These are phyloP conservation scores for Paecilomyces variotii DNA, from an alignment of 2,329 filamentous ascomycete genomes.

Conservation along the genomic window DNA sequence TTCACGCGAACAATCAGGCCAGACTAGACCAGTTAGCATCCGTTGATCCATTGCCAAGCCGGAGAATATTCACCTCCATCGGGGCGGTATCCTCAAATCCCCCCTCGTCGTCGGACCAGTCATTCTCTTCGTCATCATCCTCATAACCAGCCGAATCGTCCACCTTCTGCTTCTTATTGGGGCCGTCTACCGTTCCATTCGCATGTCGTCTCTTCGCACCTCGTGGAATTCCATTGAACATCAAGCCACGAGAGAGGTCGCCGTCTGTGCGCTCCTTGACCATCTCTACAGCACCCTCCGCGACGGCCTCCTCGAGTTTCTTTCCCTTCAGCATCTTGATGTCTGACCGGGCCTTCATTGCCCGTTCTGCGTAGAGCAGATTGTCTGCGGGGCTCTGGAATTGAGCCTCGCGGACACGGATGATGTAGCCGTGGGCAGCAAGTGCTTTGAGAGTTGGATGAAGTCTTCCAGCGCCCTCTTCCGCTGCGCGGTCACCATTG, in stretches of 20 bases:
- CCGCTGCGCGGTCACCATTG: conserved; percentile 16
- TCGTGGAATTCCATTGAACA: conserved; percentile 24
- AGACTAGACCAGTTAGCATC: conserved; percentile 43
- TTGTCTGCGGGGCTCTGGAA: conserved; percentile 35
- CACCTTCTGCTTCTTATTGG: conserved; percentile 13
- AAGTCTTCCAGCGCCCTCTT: conserved; percentile 18
- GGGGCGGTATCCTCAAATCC: conserved; percentile 24
- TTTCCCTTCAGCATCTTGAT: conserved; percentile 31
- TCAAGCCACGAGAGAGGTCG: conserved; percentile 24
- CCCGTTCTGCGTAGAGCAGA: conserved; percentile 28
- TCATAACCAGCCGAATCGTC: conserved; percentile 22
- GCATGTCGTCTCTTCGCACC: conserved; percentile 25
- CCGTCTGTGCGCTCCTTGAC: conserved; percentile 27
- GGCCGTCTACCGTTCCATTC: conserved; percentile 10
- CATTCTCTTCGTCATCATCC: conserved; percentile 24
- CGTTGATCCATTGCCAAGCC: conserved; percentile 5
- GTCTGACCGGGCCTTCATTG: conserved; percentile 21
- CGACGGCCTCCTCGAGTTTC: conserved; percentile 25
- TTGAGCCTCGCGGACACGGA: conserved; percentile 31
- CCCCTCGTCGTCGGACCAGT: conserved; percentile 29
- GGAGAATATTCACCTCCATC: conserved; percentile 27
- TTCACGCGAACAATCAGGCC: conserved; percentile 72
- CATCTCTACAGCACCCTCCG: conserved; percentile 19
- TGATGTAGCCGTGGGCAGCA: conserved; percentile 34
- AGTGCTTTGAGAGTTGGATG: conserved; percentile 31